Base-by-base conservation (phyloP, 169 alveolate species). In the Cyclospora cayetanensis region DNA sequence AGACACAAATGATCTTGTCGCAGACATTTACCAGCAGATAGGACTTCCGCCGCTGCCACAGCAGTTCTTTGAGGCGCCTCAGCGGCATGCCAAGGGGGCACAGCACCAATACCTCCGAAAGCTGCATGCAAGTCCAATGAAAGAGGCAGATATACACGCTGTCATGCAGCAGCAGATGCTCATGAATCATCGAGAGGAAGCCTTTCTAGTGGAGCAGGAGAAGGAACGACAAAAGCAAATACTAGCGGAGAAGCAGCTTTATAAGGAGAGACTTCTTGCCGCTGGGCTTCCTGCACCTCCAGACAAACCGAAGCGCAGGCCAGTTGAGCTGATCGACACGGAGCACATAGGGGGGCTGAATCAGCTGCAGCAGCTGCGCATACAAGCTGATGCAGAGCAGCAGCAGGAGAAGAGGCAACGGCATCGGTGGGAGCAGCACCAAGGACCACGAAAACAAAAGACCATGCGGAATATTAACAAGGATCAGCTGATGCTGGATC, bases 321-420 rank as follows among this genome's bases (percentile, higher is more conserved):
- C 50, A 22, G 2, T 79, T 22, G 31, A 43, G 12, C 72, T 79
- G 5, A 66, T 76, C 2, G 86, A 76, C 86, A 76, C 68, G 12
- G 88, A 79, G n/a, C 88, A 79, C 35, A n/a, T 52, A n/a, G 53
- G 72, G 22, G 88, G 88, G n/a, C 50, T 79, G 29, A 79, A 79
- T n/a, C 88, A 79, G 35, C 88, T 79, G 74, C 88, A 79, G 88
- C 88, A 79, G 72, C 72, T 79, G 52, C 27, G 88, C 72, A 12
- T 79, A 22, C 53, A 79, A 20, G 72, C 35, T 31, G 88, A 79
- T n/a, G 72, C 72, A 34, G 88, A 79, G 72, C 27, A 34, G 37
- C 60, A 27, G 68, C 86, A 77, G 88, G 72, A 79, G 22, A 39
- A 46, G 46, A 65, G 39, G 50, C 83, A 72, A 12, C 52, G 42